These are phyloP conservation scores for Lasiosphaeriaceae sp. DNA, from an alignment of 495 filamentous ascomycete species.

Conservation along the genomic window DNA sequence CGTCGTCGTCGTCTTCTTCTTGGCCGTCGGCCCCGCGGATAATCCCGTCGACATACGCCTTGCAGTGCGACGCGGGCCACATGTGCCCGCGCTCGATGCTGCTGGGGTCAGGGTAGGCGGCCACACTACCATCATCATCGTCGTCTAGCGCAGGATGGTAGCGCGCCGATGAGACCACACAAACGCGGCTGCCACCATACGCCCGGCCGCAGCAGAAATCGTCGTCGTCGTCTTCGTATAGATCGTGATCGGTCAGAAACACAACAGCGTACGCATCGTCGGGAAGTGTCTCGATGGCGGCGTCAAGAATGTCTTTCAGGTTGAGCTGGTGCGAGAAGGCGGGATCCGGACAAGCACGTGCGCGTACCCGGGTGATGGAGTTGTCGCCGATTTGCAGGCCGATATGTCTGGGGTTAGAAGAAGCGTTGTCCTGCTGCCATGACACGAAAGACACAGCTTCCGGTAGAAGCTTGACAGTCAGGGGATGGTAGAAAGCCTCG, in stretches of 20 bases:
- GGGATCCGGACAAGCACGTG: conserved; percentile 45
- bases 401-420: conserved; percentile 23
- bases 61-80: neutral
- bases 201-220: conserved; percentile 65
- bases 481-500: conserved; percentile 56
- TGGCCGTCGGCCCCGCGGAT: neutral
- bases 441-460: conserved; percentile 36
- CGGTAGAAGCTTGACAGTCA: conserved; percentile 47
- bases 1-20: neutral
- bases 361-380: conserved; percentile 49
- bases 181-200: conserved; percentile 59
- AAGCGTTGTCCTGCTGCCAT: conserved; percentile 34
- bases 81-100: neutral
- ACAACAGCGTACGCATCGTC: conserved; percentile 57
- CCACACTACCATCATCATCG: neutral
- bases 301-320: conserved; percentile 61
- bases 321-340: conserved; percentile 54
- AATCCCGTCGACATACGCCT: neutral
- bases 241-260: conserved; percentile 56
- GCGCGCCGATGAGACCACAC: conserved; percentile 56
- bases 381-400: conserved; percentile 40
- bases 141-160: conserved; percentile 47
- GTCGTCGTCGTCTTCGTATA: conserved; percentile 65
- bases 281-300: conserved; percentile 51
- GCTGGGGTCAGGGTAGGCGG: neutral